These are phyloP conservation scores for Tinospora cordifolia DNA, from an alignment of 164 flowering plant genomes.

Conservation along the genomic window DNA sequence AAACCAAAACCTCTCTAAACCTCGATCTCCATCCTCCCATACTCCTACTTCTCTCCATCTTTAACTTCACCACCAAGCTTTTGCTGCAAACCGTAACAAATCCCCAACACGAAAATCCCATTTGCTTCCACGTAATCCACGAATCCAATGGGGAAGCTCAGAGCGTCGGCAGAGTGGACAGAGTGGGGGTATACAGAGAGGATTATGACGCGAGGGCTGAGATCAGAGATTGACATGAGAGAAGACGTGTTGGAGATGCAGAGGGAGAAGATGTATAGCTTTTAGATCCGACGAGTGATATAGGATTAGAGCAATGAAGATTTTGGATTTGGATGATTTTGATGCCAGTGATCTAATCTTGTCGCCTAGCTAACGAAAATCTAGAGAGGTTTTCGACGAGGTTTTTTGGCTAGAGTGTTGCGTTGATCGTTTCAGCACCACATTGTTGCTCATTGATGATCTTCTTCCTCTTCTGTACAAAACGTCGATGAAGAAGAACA, in stretches of 20 bases:
- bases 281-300: slow-evolving; percentile 88
- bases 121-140: slow-evolving; percentile 54
- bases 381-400: too few relatives aligned
- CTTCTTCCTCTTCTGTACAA: too few relatives aligned
- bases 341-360: too few relatives aligned
- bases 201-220: slow-evolving; percentile 64
- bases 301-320: too few relatives aligned
- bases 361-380: too few relatives aligned
- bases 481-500: too few relatives aligned
- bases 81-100: too few relatives aligned
- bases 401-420: too few relatives aligned
- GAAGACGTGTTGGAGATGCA: slow-evolving; percentile 79
- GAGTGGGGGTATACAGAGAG: slow-evolving; percentile 96
- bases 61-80: slow-evolving; percentile 78
- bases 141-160: slow-evolving; percentile 73
- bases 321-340: too few relatives aligned
- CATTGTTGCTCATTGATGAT: too few relatives aligned
- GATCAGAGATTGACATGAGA: slow-evolving; percentile 49
- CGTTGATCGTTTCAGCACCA: too few relatives aligned
- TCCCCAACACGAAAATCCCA: slow-evolving; percentile 64
- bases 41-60: slow-evolving; percentile 76
- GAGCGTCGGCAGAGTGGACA: too few relatives aligned
- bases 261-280: slow-evolving; percentile 63
- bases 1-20: slow-evolving; percentile 41
- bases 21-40: slow-evolving; percentile 85